Conservation (phyloP, 192 early-diverging fungal genomes). For the Coemansia sp. region DNA sequence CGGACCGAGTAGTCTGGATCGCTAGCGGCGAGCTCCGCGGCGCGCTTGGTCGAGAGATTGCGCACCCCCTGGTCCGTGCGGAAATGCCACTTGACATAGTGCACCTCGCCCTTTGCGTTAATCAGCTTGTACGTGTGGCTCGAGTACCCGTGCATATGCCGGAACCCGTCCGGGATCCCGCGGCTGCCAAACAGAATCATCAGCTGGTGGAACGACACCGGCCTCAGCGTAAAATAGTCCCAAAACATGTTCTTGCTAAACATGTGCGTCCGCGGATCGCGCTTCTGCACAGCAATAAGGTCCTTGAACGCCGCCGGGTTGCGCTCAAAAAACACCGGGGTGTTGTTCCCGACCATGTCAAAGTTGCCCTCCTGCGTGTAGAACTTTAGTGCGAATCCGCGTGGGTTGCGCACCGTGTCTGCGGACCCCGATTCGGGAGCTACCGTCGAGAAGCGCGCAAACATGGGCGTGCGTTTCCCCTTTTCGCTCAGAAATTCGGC, state of each 20-base stretch:
- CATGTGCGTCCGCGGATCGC: constrained; percentile 61
- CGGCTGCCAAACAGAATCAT: constrained; percentile 73
- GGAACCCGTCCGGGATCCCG: constrained; percentile 65
- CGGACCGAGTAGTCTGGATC: constrained; percentile 61
- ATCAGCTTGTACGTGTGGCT: constrained; percentile 57
- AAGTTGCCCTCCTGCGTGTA: constrained; percentile 77
- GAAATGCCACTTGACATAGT: constrained; percentile 84
- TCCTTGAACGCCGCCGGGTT: constrained; percentile 64
- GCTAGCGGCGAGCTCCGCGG: constrained; percentile 48
- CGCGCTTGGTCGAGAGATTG: constrained; percentile 55
- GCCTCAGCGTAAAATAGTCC: constrained; percentile 60
- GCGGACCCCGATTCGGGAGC: constrained; percentile 60
- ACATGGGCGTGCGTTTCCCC: constrained; percentile 67
- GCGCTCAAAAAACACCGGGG: constrained; percentile 74
- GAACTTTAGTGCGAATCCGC: constrained; percentile 74
- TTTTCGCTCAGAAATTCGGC: constrained; percentile 61
- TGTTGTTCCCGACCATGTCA: constrained; percentile 84
- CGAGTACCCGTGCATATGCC: constrained; percentile 31
- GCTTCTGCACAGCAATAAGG: constrained; percentile 64
- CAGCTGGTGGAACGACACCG: constrained; percentile 55
- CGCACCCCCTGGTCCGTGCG: constrained; percentile 64
- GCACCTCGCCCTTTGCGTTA: constrained; percentile 57
- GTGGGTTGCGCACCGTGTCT: constrained; percentile 66
- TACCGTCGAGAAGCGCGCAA: constrained; percentile 67
- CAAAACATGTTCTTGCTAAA: constrained; percentile 55